Base-by-base conservation (phyloP, 495 filamentous ascomycete species). In the Aspergillus diversus region DNA sequence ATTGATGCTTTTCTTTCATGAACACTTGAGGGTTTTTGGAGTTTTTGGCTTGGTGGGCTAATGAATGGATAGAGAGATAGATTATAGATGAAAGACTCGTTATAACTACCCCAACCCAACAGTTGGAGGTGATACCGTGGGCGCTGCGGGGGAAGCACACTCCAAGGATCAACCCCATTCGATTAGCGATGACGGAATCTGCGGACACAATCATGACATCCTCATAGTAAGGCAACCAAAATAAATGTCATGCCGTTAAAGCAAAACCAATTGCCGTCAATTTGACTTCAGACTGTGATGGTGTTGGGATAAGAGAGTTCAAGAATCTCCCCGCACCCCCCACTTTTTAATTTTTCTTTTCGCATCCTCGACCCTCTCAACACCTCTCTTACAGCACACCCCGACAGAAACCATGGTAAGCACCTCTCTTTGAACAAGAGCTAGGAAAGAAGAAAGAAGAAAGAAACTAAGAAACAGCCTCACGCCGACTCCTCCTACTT, bases 401-500 rank as follows among this genome's bases (percentile, higher is more conserved):
- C 21, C 21, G 21, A 27, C 21, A 27, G 1, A 1, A 27, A 27
- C 21, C 21, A 27, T 27, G 21, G 21, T 27, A 27, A 27, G 21
- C 2, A 27, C 21, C 21, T 27, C 47, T 50, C 32, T 13, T 13
- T 33, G 15, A n/a, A 21, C 46, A 53, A 33, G 2, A 15, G 4
- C 17, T 16, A 4, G 0, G 21, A 6, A 15, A 7, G 33, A 27
- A 32, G 39, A 13, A 43, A 4, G 39, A 15, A 11, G 3, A 43
- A 43, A 5, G 39, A 11, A 4, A 3, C 7, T 11, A 12, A 43
- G n/a, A 43, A 43, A n/a, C 59, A 96, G 93, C 91, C 93, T 51
- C 93, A 97, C 80, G 92, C 92, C 52, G 92, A 96, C 68, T 83
- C 91, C 31, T 92, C 92, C 21, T 90, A 84, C 65, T 97, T 97